phyloP scores from a whole-genome alignment of 352 stramenopile genomes.

The Phytophthora idaei region DNA sequence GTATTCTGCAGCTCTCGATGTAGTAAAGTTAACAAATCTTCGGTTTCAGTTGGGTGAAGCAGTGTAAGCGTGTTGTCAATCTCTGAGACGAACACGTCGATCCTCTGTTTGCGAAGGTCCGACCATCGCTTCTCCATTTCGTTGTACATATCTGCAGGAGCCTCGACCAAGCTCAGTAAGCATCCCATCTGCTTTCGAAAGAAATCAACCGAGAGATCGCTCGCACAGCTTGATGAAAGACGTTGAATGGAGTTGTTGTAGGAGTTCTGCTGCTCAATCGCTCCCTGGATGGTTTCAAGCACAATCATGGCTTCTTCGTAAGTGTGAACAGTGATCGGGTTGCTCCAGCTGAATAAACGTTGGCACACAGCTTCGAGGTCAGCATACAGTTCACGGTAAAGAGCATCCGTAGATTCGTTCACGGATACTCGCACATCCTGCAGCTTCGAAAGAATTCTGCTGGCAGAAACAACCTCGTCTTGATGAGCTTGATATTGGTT shows the following conservation, averaged over 20 bases:
- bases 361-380: constrained; percentile 8
- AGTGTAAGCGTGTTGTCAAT: constrained; percentile 3
- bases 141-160: constrained; percentile 4
- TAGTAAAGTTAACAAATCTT: constrained; percentile 1
- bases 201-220: constrained; percentile 5
- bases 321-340: constrained; percentile 1
- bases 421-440: constrained; percentile 4
- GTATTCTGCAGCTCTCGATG: constrained; percentile 5
- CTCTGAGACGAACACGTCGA: constrained; percentile 6
- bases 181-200: constrained; percentile 2
- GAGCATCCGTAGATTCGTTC: neutral
- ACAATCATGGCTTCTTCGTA: constrained; percentile 7
- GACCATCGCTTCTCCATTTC: constrained; percentile 1
- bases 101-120: neutral
- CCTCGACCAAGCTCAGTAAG: constrained; percentile 4
- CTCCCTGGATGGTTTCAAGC: constrained; percentile 4
- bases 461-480: neutral
- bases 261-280: constrained; percentile 5
- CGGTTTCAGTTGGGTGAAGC: constrained; percentile 1
- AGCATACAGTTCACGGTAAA: neutral
- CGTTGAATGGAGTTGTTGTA: constrained; percentile 4
- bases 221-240: constrained; percentile 8
- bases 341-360: constrained; percentile 1
- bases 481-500: neutral
- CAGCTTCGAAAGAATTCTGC: constrained; percentile 1